Percentiles rank a stretch among this genome's conserved stretches.
Evolutionary conservation across 2,329 filamentous ascomycete genomes (phyloP).

Genomic region (Incumbomyces lentus): DNA sequence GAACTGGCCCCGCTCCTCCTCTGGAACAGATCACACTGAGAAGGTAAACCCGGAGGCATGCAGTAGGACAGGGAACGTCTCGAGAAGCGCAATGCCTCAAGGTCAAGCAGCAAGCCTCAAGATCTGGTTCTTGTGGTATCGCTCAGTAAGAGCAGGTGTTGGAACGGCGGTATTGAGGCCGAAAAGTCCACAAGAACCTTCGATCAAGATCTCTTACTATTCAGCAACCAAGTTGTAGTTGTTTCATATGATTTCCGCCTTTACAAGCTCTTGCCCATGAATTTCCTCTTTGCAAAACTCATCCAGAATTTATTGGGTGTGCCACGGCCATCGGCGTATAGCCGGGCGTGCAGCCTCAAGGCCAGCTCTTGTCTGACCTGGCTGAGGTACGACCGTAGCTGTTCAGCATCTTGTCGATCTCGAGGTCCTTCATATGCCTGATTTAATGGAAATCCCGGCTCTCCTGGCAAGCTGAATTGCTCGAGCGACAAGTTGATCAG

Average conservation of each 20-base stretch:
- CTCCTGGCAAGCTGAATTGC: slow-evolving; percentile 88
- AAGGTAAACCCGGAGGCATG: too few relatives aligned
- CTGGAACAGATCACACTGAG: too few relatives aligned
- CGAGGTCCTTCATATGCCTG: slow-evolving; percentile 88
- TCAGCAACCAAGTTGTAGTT: too few relatives aligned
- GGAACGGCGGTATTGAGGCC: too few relatives aligned
- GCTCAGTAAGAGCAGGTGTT: too few relatives aligned
- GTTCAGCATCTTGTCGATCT: slow-evolving; percentile 81
- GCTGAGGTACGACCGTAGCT: slow-evolving; percentile 63
- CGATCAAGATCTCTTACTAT: too few relatives aligned
- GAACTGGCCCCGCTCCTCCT: too few relatives aligned
- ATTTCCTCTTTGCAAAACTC: slow-evolving; percentile 98
- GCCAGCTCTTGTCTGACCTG: slow-evolving; percentile 93
- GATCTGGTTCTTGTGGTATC: too few relatives aligned
- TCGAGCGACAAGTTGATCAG: slow-evolving; percentile 85
- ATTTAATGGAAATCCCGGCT: slow-evolving; percentile 86
- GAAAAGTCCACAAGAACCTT: too few relatives aligned
- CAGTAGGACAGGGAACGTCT: too few relatives aligned
- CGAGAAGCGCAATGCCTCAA: too few relatives aligned
- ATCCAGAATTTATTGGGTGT: slow-evolving; percentile 84
- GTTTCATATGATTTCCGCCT: not conserved
- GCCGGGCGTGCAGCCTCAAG: slow-evolving; percentile 65
- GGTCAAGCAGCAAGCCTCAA: too few relatives aligned
- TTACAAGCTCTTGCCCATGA: slow-evolving; percentile 89
- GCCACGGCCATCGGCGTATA: slow-evolving; percentile 63